These are phyloP conservation scores for Zasmidium angulare DNA, from an alignment of 2,329 filamentous ascomycete species.

Conservation along the genomic window DNA sequence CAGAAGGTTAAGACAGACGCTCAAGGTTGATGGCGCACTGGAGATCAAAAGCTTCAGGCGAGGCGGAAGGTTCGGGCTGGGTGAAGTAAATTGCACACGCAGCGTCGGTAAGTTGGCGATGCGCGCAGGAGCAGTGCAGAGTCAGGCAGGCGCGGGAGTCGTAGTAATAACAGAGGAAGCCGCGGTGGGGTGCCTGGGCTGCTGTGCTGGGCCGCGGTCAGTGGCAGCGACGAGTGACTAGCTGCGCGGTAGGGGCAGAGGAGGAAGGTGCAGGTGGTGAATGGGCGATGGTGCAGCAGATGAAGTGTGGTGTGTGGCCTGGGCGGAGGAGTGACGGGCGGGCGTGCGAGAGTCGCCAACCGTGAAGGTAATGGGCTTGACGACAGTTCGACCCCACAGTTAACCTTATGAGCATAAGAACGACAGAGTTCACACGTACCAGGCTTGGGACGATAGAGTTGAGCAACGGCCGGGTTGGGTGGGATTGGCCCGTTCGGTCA, in stretches of 20 bases:
- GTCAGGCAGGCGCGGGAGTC: not conserved
- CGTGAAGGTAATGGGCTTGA: slow-evolving; percentile 1
- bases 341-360: not conserved
- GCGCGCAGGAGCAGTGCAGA: not conserved
- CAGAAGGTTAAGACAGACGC: slow-evolving; percentile 25
- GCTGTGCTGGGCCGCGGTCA: too few relatives aligned
- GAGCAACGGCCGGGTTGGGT: slow-evolving; percentile 26
- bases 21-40: slow-evolving; percentile 29
- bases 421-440: slow-evolving; percentile 30
- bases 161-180: too few relatives aligned
- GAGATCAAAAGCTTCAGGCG: slow-evolving; percentile 21
- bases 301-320: slow-evolving; percentile 1
- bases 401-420: slow-evolving; percentile 36
- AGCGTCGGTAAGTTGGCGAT: not conserved
- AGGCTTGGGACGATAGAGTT: slow-evolving; percentile 28
- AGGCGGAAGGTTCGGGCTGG: slow-evolving; percentile 16
- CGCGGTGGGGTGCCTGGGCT: not conserved
- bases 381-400: slow-evolving; percentile 24
- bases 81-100: slow-evolving; percentile 16
- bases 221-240: not conserved
- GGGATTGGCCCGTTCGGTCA: slow-evolving; percentile 17
- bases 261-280: slow-evolving; percentile 4
- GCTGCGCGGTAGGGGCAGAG: not conserved
- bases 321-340: not conserved
- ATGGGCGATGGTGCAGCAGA: too few relatives aligned